These are phyloP conservation scores for Tolypocladium pustulatum DNA, from an alignment of 2,329 filamentous ascomycete genomes.

Conservation along the genomic window DNA sequence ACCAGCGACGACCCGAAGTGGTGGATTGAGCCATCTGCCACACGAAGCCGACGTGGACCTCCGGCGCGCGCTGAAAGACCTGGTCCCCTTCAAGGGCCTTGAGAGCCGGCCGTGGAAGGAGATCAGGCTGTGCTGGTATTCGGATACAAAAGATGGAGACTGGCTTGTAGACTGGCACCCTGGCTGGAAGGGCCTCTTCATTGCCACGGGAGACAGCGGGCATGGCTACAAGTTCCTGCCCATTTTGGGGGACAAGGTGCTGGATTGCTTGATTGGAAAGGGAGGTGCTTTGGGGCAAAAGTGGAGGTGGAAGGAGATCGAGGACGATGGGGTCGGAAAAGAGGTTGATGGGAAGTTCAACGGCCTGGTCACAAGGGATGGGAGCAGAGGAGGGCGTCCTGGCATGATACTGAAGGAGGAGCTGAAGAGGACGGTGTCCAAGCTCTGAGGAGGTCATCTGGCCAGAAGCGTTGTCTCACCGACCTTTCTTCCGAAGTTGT, in stretches of 20 bases:
- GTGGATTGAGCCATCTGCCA: slow-evolving; percentile 39
- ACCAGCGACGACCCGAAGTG: slow-evolving; percentile 24
- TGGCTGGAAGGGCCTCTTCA: slow-evolving; percentile 43
- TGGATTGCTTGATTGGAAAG: slow-evolving; percentile 39
- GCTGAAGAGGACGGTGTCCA: slow-evolving; percentile 13
- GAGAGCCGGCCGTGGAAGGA: slow-evolving; percentile 48
- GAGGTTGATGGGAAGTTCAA: slow-evolving; percentile 24
- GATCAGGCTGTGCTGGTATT: slow-evolving; percentile 66
- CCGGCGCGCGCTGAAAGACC: slow-evolving; percentile 46
- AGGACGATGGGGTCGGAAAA: slow-evolving; percentile 22
- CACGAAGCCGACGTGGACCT: slow-evolving; percentile 51
- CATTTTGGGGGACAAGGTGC: slow-evolving; percentile 51
- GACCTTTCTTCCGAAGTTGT: background rate
- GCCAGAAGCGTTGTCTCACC: background rate
- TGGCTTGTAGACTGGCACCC: slow-evolving; percentile 65
- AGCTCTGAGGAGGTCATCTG: background rate
- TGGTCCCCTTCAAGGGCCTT: slow-evolving; percentile 47
- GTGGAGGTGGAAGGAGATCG: slow-evolving; percentile 54
- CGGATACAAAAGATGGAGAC: slow-evolving; percentile 60
- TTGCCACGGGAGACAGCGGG: slow-evolving; percentile 53
- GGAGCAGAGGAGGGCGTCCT: slow-evolving; percentile 37
- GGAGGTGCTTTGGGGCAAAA: slow-evolving; percentile 42
- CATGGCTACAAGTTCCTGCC: slow-evolving; percentile 63
- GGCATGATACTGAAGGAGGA: slow-evolving; percentile 36
- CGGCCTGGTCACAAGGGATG: slow-evolving; percentile 39